Evolutionary conservation across 768 basidiomycete genomes (phyloP).

Genomic region (Tremella yokohamensis): DNA sequence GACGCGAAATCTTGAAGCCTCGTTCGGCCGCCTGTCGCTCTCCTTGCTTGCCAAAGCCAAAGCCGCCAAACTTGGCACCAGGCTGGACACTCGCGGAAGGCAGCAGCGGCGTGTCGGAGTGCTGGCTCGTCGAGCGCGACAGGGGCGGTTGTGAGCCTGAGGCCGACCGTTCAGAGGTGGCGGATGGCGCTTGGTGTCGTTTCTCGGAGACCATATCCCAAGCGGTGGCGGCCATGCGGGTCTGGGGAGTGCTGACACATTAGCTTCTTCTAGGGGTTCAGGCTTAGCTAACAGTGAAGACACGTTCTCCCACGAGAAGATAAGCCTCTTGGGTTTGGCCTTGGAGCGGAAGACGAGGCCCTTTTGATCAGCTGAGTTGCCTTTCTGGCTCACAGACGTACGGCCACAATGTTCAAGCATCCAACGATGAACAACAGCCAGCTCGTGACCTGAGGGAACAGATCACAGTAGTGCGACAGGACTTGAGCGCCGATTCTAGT

Average conservation of each 20-base stretch:
- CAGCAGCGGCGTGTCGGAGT: slow-evolving; percentile 27
- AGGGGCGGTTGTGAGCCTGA: slow-evolving; percentile 5
- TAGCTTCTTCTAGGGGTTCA: not conserved
- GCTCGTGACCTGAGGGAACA: slow-evolving; percentile 82
- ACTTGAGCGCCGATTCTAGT: slow-evolving; percentile 58
- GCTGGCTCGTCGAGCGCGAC: slow-evolving; percentile 7
- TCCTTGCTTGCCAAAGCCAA: slow-evolving; percentile 76
- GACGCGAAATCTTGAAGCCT: slow-evolving; percentile 53
- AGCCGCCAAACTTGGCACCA: slow-evolving; percentile 53
- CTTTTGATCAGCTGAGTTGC: slow-evolving; percentile 53
- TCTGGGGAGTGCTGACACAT: slow-evolving; percentile 35
- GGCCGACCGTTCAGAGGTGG: not conserved
- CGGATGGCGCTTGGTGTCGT: slow-evolving; percentile 1
- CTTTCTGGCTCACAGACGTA: slow-evolving; percentile 53
- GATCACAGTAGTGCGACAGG: slow-evolving; percentile 66
- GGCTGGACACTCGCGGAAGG: slow-evolving; percentile 24
- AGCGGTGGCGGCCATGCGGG: slow-evolving; percentile 41
- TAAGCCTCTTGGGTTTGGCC: slow-evolving; percentile 51
- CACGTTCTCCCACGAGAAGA: slow-evolving; percentile 50
- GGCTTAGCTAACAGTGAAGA: slow-evolving; percentile 38
- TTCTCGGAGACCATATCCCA: slow-evolving; percentile 45
- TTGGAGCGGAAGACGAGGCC: slow-evolving; percentile 40
- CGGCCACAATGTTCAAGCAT: slow-evolving; percentile 72
- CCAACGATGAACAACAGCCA: slow-evolving; percentile 89
- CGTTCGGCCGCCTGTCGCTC: slow-evolving; percentile 67